A percentile compares a stretch with the other conserved stretches of the same genome.
Conservation (phyloP, 768 basidiomycete genomes). For the Floccularia luteovirens region DNA sequence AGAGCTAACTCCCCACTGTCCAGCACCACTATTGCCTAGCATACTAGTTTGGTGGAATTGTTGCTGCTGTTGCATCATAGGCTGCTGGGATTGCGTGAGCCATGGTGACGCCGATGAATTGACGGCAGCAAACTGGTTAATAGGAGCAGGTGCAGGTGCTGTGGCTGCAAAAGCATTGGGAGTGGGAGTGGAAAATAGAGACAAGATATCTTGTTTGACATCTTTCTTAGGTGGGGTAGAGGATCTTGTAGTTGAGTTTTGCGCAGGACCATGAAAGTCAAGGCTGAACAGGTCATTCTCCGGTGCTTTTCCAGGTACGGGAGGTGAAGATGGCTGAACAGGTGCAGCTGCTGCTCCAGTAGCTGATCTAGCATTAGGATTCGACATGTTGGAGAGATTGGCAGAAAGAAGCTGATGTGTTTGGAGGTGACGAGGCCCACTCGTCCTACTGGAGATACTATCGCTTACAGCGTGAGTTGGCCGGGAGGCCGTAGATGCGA, state of each 20-base stretch:
- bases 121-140: constrained; percentile 26
- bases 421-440: constrained; percentile 37
- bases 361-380: constrained; percentile 7
- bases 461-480: constrained; percentile 20
- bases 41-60: constrained; percentile 40
- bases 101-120: constrained; percentile 18
- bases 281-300: constrained; percentile 74
- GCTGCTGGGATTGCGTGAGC: constrained; percentile 15
- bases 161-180: too few relatives aligned
- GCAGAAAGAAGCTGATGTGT: constrained; percentile 50
- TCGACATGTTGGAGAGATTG: constrained; percentile 17
- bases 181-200: constrained; percentile 67
- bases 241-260: constrained; percentile 16
- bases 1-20: constrained; percentile 60
- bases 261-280: constrained; percentile 69
- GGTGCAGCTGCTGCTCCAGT: constrained; percentile 17
- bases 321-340: constrained; percentile 19
- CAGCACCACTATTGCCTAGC: constrained; percentile 45
- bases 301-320: constrained; percentile 23
- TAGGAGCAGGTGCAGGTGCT: constrained; percentile 21
- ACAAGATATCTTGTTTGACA: constrained; percentile 80
- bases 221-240: constrained; percentile 47
- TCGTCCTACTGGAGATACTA: constrained; percentile 19
- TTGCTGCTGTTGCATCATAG: constrained; percentile 18
- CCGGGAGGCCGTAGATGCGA: constrained; percentile 13